Evolutionary conservation across 495 filamentous ascomycete species (phyloP).

Genomic region (Neohortaea acidophila): DNA sequence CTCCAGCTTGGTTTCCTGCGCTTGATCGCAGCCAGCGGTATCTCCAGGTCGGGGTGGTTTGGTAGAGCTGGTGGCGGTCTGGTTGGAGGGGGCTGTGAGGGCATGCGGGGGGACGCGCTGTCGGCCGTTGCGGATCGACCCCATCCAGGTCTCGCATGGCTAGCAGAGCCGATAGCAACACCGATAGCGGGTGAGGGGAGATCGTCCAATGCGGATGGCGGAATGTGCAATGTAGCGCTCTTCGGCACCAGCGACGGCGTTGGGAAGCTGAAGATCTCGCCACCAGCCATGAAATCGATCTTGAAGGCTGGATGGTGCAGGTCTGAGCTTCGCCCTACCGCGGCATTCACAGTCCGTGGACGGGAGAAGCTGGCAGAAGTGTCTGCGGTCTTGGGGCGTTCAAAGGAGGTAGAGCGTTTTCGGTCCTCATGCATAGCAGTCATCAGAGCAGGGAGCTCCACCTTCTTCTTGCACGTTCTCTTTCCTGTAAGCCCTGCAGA

Average conservation of each 20-base stretch:
- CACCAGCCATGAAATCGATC: slow-evolving; percentile 1
- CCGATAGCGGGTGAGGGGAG: slow-evolving; percentile 5
- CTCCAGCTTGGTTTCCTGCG: slow-evolving; percentile 13
- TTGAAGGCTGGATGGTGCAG: background rate
- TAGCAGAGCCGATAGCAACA: slow-evolving; percentile 6
- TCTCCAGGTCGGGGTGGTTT: background rate
- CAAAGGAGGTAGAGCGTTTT: too few relatives aligned
- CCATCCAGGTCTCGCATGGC: slow-evolving; percentile 8
- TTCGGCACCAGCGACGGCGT: slow-evolving; percentile 11
- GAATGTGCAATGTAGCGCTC: slow-evolving; percentile 1
- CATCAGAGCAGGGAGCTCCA: too few relatives aligned
- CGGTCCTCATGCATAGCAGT: too few relatives aligned
- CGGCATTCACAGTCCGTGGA: background rate
- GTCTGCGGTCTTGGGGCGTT: slow-evolving; percentile 3
- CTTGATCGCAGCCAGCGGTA: slow-evolving; percentile 2
- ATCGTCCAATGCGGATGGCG: background rate
- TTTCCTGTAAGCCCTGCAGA: too few relatives aligned
- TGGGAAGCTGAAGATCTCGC: slow-evolving; percentile 9
- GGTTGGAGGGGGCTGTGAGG: background rate
- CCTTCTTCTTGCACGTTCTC: too few relatives aligned
- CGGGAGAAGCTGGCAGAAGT: slow-evolving; percentile 1
- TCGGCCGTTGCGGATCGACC: slow-evolving; percentile 10
- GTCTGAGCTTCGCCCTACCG: background rate
- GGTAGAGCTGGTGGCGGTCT: background rate
- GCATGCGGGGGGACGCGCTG: background rate